These are phyloP conservation scores for Phylloboletellus chloephorus DNA, from an alignment of 1,284 basidiomycete genomes.

Conservation along the genomic window DNA sequence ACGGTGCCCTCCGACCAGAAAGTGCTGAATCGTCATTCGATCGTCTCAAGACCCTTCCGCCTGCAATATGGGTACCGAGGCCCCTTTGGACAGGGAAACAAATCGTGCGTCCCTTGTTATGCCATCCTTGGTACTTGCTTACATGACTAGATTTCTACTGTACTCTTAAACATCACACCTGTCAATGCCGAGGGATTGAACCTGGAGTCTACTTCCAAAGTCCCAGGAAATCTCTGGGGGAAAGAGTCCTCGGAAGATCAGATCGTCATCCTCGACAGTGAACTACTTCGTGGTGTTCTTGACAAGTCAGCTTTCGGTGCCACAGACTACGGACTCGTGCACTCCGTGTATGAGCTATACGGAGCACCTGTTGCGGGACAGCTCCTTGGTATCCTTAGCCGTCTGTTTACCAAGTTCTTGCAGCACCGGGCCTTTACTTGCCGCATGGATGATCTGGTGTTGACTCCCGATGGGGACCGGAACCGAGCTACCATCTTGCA, in stretches of 20 bases:
- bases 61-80: slow-evolving; percentile 87
- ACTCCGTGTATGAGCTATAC: slow-evolving; percentile 99
- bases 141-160: slow-evolving; percentile 74
- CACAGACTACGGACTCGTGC: slow-evolving; percentile 92
- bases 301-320: slow-evolving; percentile 99
- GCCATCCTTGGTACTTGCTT: slow-evolving; percentile 2
- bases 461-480: slow-evolving; percentile 80
- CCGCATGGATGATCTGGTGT: slow-evolving; percentile 95
- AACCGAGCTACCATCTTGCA: slow-evolving; percentile 67
- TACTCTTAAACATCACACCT: slow-evolving; percentile 90
- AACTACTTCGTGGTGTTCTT: slow-evolving; percentile 87
- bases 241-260: slow-evolving; percentile 75
- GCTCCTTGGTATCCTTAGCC: slow-evolving; percentile 88
- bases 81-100: slow-evolving; percentile 99
- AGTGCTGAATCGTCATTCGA: slow-evolving; percentile 64
- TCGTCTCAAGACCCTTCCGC: slow-evolving; percentile 80
- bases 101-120: slow-evolving; percentile 55
- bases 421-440: slow-evolving; percentile 98
- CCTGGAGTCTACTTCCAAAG: slow-evolving; percentile 84
- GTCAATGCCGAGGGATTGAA: slow-evolving; percentile 78
- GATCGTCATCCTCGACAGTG: slow-evolving; percentile 89
- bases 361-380: slow-evolving; percentile 87
- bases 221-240: slow-evolving; percentile 81
- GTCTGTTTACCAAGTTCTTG: slow-evolving; percentile 94
- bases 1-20: slow-evolving; percentile 92